Conservation (phyloP, 768 basidiomycete genomes). For the Clavulina sp. region DNA sequence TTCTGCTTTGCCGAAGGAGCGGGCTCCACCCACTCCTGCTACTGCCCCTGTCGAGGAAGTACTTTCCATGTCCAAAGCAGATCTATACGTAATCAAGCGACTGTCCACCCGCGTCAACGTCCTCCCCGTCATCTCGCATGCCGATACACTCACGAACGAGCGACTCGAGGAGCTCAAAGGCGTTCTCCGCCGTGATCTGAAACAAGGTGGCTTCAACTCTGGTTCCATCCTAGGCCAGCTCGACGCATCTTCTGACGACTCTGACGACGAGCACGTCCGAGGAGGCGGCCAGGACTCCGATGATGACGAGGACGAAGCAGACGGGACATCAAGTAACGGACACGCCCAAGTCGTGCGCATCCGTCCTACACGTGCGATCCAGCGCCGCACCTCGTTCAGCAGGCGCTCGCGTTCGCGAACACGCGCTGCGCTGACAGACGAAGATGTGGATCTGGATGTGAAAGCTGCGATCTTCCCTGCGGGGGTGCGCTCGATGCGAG, state of each 20-base stretch:
- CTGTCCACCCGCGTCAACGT: slow-evolving; percentile 61
- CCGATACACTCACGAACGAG: slow-evolving; percentile 73
- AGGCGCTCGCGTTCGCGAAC: slow-evolving; percentile 42
- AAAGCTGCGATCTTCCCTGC: not conserved
- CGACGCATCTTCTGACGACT: slow-evolving; percentile 11
- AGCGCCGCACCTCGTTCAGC: slow-evolving; percentile 35
- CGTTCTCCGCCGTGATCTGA: slow-evolving; percentile 51
- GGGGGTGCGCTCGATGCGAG: slow-evolving; percentile 29
- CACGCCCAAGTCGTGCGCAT: slow-evolving; percentile 40
- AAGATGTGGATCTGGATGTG: slow-evolving; percentile 10
- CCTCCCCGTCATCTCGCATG: slow-evolving; percentile 60
- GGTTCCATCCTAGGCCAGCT: slow-evolving; percentile 66
- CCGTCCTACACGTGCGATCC: slow-evolving; percentile 40
- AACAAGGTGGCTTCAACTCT: slow-evolving; percentile 46
- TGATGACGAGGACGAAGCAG: slow-evolving; percentile 32
- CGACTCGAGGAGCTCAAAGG: slow-evolving; percentile 51
- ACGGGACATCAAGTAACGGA: slow-evolving; percentile 31
- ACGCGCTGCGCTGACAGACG: slow-evolving; percentile 7
- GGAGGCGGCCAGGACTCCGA: slow-evolving; percentile 22
- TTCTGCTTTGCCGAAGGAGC: not conserved
- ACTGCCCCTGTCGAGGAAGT: not conserved
- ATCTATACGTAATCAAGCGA: slow-evolving; percentile 62
- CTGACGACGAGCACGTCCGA: slow-evolving; percentile 14
- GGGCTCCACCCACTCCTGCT: not conserved
- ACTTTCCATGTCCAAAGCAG: slow-evolving; percentile 55